phyloP scores from a whole-genome alignment of 306 rosid genomes.

The Acacia confusa region DNA sequence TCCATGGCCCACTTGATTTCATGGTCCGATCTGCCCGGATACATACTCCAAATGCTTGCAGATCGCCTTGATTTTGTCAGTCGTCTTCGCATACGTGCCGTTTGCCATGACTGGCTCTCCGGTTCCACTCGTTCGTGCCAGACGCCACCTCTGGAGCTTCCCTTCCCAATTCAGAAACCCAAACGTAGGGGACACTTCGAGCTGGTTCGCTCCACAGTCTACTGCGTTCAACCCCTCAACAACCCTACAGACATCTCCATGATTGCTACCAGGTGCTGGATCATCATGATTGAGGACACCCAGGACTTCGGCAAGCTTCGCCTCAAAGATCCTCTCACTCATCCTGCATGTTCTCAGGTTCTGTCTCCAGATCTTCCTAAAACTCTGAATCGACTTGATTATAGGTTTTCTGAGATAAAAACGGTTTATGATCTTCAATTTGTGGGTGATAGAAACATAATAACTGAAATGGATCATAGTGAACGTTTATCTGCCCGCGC shows the following conservation, averaged over 20 bases:
- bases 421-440: neutral
- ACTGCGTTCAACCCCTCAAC: neutral
- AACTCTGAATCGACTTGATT: neutral
- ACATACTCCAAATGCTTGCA: neutral
- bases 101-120: neutral
- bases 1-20: neutral
- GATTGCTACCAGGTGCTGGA: neutral
- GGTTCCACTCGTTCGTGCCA: neutral
- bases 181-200: neutral
- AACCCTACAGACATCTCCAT: neutral
- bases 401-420: neutral
- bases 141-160: neutral
- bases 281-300: neutral
- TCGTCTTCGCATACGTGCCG: neutral
- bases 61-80: neutral
- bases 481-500: neutral
- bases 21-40: neutral
- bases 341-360: neutral
- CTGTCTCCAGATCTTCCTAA: neutral
- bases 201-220: neutral
- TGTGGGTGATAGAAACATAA: neutral
- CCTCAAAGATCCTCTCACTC: neutral
- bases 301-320: neutral
- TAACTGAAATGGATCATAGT: neutral
- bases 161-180: neutral